Evolutionary conservation across 352 stramenopile species (phyloP).

Genomic region (Pythium chondricola): DNA sequence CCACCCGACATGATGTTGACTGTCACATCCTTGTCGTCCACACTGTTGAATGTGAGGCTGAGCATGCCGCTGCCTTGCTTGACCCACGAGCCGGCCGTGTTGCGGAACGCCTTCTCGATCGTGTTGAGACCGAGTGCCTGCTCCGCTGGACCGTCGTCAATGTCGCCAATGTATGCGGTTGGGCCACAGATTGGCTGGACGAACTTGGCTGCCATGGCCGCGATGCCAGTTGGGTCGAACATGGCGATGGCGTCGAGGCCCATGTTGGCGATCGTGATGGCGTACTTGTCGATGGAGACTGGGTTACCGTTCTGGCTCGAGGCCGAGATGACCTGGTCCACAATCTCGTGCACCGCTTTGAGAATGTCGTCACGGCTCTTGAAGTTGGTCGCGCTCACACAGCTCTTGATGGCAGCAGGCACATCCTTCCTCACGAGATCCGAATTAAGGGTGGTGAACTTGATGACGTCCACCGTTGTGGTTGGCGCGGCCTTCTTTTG

Average conservation of each 20-base stretch:
- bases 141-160: constrained; percentile 37
- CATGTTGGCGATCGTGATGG: constrained; percentile 33
- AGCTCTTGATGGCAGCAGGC: constrained; percentile 35
- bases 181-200: constrained; percentile 50
- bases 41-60: constrained; percentile 33
- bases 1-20: constrained; percentile 51
- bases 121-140: constrained; percentile 36
- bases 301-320: constrained; percentile 29
- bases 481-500: constrained; percentile 25
- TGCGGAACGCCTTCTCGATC: constrained; percentile 34
- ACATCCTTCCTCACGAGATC: constrained; percentile 40
- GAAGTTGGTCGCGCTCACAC: constrained; percentile 15
- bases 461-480: constrained; percentile 32
- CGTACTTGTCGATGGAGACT: constrained; percentile 28
- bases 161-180: constrained; percentile 37
- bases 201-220: constrained; percentile 32
- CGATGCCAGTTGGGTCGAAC: constrained; percentile 41
- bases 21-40: constrained; percentile 35
- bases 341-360: constrained; percentile 37
- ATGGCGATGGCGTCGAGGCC: constrained; percentile 33
- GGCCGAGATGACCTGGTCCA: constrained; percentile 40
- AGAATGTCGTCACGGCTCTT: constrained; percentile 28
- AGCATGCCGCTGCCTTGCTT: constrained; percentile 35
- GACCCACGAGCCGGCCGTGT: constrained; percentile 33
- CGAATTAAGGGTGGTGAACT: constrained; percentile 30